Base-by-base conservation (phyloP, 2,329 filamentous ascomycete species). In the Lecanicillium sp. region DNA sequence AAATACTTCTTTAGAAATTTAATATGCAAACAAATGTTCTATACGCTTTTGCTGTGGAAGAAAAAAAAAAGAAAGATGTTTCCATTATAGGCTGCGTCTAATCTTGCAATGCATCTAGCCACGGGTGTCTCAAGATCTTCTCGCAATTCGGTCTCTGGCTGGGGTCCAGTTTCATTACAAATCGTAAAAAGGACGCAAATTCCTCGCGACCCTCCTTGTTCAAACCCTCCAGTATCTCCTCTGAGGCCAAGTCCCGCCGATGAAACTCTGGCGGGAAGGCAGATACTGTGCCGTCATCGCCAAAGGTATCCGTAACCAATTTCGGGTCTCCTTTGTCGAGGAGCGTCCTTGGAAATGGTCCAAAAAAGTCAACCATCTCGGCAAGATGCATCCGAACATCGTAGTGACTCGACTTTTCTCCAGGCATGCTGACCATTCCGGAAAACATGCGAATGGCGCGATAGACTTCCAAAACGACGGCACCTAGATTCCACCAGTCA, bases 401-500 rank as follows among this genome's bases (percentile, higher is more conserved):
- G n/a, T 56, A 55, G 1, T 54, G 17, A 8, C 52, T 32, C 0
- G 27, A 39, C 12, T 40, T n/a, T 3, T 43, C 47, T 15, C n/a
- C 2, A 11, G 30, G 15, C 4, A n/a, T 10, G 4, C 21, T 27
- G 7, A 44, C 32, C 32, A 29, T 15, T 3, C 50, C 54, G 10
- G 36, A 38, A 9, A 56, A 55, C 44, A 56, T 48, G 3, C 47
- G 53, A 12, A 54, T 38, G 8, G 53, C 48, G n/a, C 49, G 47
- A 27, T 44, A 54, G 2, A 54, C 30, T n/a, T 56, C 55, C 4
- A 50, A 30, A 2, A 58, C 29, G 2, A 59, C 47, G 4, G 51
- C 38, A 10, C 58, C 55, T 0, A 60, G 50, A 24, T 57, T 60
- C 55, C 56, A 60, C 44, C 51, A 53, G 39, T 59, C 55, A 2